These are phyloP conservation scores for Fusarium udum DNA, from an alignment of 2,329 filamentous ascomycete genomes.

Conservation along the genomic window DNA sequence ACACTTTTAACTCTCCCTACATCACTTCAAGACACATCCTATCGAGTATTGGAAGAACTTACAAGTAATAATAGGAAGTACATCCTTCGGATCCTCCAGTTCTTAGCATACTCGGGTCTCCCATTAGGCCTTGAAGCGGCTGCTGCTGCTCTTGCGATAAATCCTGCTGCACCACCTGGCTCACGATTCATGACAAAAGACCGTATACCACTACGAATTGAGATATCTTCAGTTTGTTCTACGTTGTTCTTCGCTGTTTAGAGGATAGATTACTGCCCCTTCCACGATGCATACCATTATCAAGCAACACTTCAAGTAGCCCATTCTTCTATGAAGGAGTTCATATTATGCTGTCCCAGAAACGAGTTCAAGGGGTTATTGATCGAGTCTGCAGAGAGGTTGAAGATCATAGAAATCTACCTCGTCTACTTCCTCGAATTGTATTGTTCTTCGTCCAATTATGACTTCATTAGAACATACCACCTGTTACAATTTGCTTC, in stretches of 20 bases:
- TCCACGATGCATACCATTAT: no score
- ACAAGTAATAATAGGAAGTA: fast-evolving
- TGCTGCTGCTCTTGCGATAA: fast-evolving
- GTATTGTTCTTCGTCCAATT: no score
- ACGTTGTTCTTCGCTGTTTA: neutral
- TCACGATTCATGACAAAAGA: fast-evolving
- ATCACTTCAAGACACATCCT: neutral
- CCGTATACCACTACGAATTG: fast-evolving
- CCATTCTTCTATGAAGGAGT: neutral
- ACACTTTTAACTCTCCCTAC: neutral
- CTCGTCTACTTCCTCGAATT: no score
- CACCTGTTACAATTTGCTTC: neutral
- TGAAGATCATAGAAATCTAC: no score
- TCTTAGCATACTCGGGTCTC: fast-evolving
- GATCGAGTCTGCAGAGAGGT: no score
- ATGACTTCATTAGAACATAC: neutral
- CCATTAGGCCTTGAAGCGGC: fast-evolving
- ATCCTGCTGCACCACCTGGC: fast-evolving
- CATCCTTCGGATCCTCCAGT: fast-evolving
- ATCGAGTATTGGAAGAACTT: fast-evolving
- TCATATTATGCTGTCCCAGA: neutral
- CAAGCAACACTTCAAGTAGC: neutral
- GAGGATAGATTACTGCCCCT: no score
- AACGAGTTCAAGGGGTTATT: no score
- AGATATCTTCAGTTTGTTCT: fast-evolving